These are phyloP conservation scores for Talaromyces sp. DNA, from an alignment of 2,329 filamentous ascomycete species.

Conservation along the genomic window DNA sequence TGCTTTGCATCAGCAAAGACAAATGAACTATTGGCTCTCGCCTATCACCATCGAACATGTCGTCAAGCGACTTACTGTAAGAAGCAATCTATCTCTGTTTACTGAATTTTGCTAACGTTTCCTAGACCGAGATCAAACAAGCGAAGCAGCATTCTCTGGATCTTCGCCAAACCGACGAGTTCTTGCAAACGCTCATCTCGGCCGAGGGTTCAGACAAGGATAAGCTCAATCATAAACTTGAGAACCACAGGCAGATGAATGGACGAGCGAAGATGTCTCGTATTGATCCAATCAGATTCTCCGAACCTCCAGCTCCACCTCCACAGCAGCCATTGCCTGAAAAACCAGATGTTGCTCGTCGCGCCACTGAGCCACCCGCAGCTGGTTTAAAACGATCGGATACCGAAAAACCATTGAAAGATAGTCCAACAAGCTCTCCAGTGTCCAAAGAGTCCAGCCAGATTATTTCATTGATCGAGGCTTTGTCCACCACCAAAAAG, in stretches of 20 bases:
- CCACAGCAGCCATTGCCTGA: conserved; percentile 91
- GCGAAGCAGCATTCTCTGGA: conserved; percentile 86
- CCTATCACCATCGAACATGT: conserved; percentile 93
- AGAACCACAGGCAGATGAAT: conserved; percentile 45
- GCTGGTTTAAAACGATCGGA: conserved; percentile 67
- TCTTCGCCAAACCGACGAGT: conserved; percentile 75
- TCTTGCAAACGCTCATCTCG: conserved; percentile 71
- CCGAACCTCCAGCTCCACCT: conserved; percentile 87
- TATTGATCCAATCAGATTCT: conserved; percentile 78
- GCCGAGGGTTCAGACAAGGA: conserved; percentile 61
- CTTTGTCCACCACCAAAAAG: conserved; percentile 75
- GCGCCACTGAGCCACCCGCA: conserved; percentile 44
- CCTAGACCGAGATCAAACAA: conserved; percentile 80
- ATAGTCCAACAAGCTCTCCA: conserved; percentile 41
- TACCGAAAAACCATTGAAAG: conserved; percentile 67
- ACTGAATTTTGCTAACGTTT: background rate
- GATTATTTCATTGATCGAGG: conserved; percentile 79
- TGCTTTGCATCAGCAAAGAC: conserved; percentile 66
- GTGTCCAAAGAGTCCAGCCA: conserved; percentile 62
- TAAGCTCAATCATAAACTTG: conserved; percentile 39
- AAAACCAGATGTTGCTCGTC: conserved; percentile 68
- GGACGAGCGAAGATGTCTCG: conserved; percentile 52
- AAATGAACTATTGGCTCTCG: conserved; percentile 78
- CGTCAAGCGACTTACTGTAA: conserved; percentile 78
- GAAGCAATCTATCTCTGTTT: background rate